A percentile compares a stretch with the other conserved stretches of the same genome.
Evolutionary conservation across 2,329 filamentous ascomycete genomes (phyloP).

Genomic region (Aspergillus luchuensis): DNA sequence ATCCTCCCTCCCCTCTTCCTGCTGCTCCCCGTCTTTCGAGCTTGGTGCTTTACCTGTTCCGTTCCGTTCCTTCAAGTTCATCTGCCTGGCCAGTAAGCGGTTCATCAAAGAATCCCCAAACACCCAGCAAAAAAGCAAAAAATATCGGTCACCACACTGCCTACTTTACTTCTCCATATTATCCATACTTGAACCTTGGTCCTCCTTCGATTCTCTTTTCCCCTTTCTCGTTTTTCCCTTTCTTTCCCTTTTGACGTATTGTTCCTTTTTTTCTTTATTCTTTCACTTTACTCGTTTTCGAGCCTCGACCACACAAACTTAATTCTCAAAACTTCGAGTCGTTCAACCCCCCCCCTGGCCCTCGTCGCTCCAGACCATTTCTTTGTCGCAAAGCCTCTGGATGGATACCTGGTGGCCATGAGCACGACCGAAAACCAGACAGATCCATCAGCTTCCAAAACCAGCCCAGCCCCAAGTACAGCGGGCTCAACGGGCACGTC

Average conservation of each 20-base stretch:
- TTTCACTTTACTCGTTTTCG: background rate
- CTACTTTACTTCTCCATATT: background rate
- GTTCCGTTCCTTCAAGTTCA: constrained; percentile 3
- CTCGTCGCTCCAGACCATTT: constrained; percentile 7
- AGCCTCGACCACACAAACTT: no score
- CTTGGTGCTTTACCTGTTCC: background rate
- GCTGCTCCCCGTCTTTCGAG: background rate
- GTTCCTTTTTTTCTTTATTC: constrained; percentile 6
- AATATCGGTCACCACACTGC: background rate
- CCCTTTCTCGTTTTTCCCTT: constrained; percentile 7
- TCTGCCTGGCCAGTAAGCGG: background rate
- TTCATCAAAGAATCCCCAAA: background rate
- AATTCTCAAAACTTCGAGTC: background rate
- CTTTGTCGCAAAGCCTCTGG: constrained; percentile 20
- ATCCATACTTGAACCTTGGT: constrained; percentile 5
- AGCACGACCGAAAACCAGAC: constrained; percentile 34
- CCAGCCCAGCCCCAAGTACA: constrained; percentile 38
- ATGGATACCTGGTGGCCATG: constrained; percentile 39
- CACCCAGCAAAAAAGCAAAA: background rate
- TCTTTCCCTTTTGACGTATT: constrained; percentile 8
- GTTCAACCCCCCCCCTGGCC: background rate
- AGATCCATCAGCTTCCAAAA: constrained; percentile 27
- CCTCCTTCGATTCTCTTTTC: constrained; percentile 14
- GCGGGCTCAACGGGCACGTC: constrained; percentile 40
- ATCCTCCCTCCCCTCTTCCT: constrained; percentile 6